A percentile compares a stretch with the other conserved stretches of the same genome.
These are phyloP conservation scores for Ascocoryne sarcoides DNA, from an alignment of 2,329 filamentous ascomycete species.

Conservation along the genomic window DNA sequence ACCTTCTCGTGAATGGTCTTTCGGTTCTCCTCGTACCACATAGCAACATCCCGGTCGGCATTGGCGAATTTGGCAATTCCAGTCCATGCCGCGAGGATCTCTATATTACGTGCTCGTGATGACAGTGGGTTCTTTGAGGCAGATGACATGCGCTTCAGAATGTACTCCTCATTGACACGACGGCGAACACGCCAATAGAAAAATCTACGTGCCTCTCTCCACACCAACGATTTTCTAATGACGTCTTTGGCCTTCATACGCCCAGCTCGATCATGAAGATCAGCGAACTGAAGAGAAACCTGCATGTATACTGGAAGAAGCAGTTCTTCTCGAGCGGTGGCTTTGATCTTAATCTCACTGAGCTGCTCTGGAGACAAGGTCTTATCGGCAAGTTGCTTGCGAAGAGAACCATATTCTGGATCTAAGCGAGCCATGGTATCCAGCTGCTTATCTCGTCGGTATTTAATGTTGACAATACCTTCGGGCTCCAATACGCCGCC, in stretches of 20 bases:
- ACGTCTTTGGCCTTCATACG: slow-evolving; percentile 98
- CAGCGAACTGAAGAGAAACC: slow-evolving; percentile 93
- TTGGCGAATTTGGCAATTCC: slow-evolving; percentile 66
- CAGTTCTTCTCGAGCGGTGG: slow-evolving; percentile 76
- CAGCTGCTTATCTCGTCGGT: slow-evolving; percentile 92
- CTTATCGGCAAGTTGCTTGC: slow-evolving; percentile 63
- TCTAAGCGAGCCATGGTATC: slow-evolving; percentile 96
- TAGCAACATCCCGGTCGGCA: slow-evolving; percentile 74
- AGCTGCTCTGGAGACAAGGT: slow-evolving; percentile 63
- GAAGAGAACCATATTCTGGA: slow-evolving; percentile 70
- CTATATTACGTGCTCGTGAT: slow-evolving; percentile 59
- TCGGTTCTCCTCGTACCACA: slow-evolving; percentile 95
- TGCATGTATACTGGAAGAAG: slow-evolving; percentile 90
- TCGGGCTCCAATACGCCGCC: slow-evolving; percentile 97
- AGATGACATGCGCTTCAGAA: slow-evolving; percentile 75
- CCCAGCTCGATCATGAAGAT: slow-evolving; percentile 91
- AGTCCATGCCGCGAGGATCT: slow-evolving; percentile 75
- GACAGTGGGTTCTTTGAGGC: slow-evolving; percentile 35
- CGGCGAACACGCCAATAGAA: slow-evolving; percentile 99
- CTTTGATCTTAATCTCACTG: slow-evolving; percentile 71
- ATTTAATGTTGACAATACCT: slow-evolving; percentile 98
- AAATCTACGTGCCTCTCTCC: slow-evolving; percentile 87
- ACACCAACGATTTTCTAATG: slow-evolving; percentile 75
- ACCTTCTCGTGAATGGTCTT: slow-evolving; percentile 77
- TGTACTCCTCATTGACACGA: slow-evolving; percentile 93